A percentile compares a stretch with the other conserved stretches of the same genome.
Conservation (phyloP, 2,329 filamentous ascomycete species). For the Stenocarpella maydis region DNA sequence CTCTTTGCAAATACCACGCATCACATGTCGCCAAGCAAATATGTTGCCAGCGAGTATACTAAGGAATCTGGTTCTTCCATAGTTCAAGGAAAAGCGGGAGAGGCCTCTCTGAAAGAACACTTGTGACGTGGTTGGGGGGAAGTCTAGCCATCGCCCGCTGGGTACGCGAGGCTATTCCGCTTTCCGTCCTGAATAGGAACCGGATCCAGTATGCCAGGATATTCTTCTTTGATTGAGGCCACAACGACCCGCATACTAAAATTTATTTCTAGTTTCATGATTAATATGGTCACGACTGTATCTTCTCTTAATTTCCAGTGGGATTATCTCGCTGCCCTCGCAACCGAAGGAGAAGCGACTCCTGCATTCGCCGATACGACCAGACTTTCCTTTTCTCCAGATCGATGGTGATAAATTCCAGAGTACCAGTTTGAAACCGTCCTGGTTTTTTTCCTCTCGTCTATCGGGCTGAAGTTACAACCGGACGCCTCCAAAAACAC, state of each 20-base stretch:
- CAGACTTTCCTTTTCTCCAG: rapidly evolving
- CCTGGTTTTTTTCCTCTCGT: no score
- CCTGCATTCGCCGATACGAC: not conserved
- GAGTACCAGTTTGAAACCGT: no score
- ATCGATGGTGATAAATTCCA: not conserved
- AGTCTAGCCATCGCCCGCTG: not conserved
- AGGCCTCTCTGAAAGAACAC: not conserved
- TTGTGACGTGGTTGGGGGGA: not conserved
- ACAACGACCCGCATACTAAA: not conserved
- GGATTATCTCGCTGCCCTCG: not conserved
- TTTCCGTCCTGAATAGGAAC: constrained; percentile 33
- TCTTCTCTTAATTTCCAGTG: no score
- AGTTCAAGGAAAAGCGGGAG: no score
- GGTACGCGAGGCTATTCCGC: constrained; percentile 29
- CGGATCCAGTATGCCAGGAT: constrained; percentile 1
- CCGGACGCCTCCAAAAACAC: not conserved
- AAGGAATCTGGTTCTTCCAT: no score
- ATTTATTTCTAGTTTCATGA: not conserved
- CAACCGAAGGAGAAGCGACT: not conserved
- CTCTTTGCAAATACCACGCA: no score
- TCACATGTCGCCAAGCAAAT: no score
- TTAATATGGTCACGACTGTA: no score
- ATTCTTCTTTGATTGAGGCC: not conserved
- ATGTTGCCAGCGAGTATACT: no score
- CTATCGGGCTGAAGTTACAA: no score